Percentiles rank a stretch among this genome's conserved stretches.
Evolutionary conservation across 2,329 filamentous ascomycete genomes (phyloP).

Genomic region (Monilinia aucupariae): DNA sequence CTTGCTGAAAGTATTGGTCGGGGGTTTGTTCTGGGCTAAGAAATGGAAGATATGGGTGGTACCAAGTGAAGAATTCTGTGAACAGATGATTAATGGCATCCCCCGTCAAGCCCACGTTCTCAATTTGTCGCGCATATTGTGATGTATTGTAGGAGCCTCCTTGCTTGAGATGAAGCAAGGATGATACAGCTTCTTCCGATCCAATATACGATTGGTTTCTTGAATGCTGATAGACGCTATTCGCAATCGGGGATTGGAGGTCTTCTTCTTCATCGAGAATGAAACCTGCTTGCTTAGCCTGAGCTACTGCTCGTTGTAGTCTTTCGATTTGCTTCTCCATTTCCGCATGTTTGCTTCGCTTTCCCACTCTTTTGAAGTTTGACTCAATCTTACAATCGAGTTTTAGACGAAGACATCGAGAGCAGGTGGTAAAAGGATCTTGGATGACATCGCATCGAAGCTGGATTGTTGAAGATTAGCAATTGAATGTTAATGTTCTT

Average conservation of each 20-base stretch:
- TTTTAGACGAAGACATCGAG: conserved; percentile 71
- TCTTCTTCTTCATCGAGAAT: conserved; percentile 49
- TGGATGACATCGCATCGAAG: conserved; percentile 79
- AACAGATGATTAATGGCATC: conserved; percentile 61
- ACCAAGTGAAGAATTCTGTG: conserved; percentile 67
- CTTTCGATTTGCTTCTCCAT: conserved; percentile 79
- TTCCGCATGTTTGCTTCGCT: conserved; percentile 76
- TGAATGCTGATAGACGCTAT: conserved; percentile 50
- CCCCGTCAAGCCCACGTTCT: conserved; percentile 59
- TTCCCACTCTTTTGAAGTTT: conserved; percentile 80
- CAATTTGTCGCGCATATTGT: conserved; percentile 41
- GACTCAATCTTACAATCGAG: conserved; percentile 82
- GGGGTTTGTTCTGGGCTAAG: conserved; percentile 61
- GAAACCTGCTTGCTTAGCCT: conserved; percentile 56
- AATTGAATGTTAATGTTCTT: background rate
- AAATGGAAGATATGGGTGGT: conserved; percentile 74
- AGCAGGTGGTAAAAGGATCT: conserved; percentile 72
- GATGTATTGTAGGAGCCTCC: conserved; percentile 47
- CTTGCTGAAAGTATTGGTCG: conserved; percentile 70
- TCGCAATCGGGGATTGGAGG: conserved; percentile 54
- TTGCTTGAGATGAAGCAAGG: conserved; percentile 60
- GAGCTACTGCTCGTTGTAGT: conserved; percentile 55
- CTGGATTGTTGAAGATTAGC: conserved; percentile 39
- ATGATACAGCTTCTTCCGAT: conserved; percentile 63
- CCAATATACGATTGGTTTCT: conserved; percentile 59